Percentiles rank a stretch among this genome's conserved stretches.
These are phyloP conservation scores for Vickermania ingenoplastis DNA, from an alignment of 208 protist species.

Conservation along the genomic window DNA sequence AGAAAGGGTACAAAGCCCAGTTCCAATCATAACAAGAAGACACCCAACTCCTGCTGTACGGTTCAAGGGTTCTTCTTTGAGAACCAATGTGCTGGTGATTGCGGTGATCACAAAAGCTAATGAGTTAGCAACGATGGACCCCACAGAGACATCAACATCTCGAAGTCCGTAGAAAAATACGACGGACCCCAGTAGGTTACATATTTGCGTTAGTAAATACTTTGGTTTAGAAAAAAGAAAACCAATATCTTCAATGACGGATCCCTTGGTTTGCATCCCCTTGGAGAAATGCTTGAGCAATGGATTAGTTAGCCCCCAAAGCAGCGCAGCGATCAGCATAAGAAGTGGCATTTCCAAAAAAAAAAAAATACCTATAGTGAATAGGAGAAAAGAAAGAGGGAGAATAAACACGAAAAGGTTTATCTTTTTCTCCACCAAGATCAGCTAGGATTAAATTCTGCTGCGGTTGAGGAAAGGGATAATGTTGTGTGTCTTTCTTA, in stretches of 20 bases:
- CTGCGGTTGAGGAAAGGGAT: too few species aligned
- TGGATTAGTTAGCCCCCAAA: conserved; percentile 83
- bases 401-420: too few species aligned
- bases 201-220: conserved; percentile 53
- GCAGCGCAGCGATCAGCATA: conserved; percentile 52
- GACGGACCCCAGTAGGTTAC: conserved; percentile 64
- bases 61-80: conserved; percentile 46
- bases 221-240: conserved; percentile 59
- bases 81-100: conserved; percentile 53
- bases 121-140: conserved; percentile 75
- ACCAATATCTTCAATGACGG: conserved; percentile 39
- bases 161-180: conserved; percentile 69
- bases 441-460: too few species aligned
- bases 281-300: conserved; percentile 70
- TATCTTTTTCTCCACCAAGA: too few species aligned
- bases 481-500: too few species aligned
- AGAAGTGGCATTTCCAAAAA: conserved; percentile 37
- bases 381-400: conserved; percentile 1
- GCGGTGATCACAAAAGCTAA: conserved; percentile 78
- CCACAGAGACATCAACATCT: conserved; percentile 67
- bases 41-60: conserved; percentile 36
- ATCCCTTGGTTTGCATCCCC: conserved; percentile 44
- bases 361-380: conserved; percentile 1
- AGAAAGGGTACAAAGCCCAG: conserved; percentile 57
- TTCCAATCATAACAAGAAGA: conserved; percentile 53